A percentile compares a stretch with the other conserved stretches of the same genome.
Evolutionary conservation across 768 basidiomycete species (phyloP).

Genomic region (Hypholoma fasciculare): DNA sequence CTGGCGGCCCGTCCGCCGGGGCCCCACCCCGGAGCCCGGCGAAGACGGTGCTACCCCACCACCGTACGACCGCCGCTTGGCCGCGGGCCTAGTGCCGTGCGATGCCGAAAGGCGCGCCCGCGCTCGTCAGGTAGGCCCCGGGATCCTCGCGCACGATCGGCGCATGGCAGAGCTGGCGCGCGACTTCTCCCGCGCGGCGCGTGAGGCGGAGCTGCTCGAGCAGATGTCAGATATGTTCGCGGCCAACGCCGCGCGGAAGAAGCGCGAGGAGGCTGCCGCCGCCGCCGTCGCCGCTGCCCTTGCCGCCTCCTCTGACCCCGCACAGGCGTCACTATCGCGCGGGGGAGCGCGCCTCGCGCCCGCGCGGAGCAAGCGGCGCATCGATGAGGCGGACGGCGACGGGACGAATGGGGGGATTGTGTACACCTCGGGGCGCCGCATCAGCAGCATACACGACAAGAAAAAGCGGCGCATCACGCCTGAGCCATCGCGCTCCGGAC

Average conservation of each 20-base stretch:
- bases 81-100: background rate
- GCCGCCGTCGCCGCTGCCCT: background rate
- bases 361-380: background rate
- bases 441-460: background rate
- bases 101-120: background rate
- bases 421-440: background rate
- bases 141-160: background rate
- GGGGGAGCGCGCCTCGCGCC: too few relatives aligned
- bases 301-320: background rate
- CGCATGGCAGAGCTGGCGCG: background rate
- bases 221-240: background rate
- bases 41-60: background rate
- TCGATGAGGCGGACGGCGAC: background rate
- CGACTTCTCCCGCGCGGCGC: background rate
- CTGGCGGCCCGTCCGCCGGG: conserved; percentile 10
- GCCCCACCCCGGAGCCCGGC: background rate
- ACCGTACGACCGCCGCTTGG: background rate
- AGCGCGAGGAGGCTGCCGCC: background rate
- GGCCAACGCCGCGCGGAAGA: background rate
- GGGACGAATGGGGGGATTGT: background rate
- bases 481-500: background rate
- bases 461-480: background rate
- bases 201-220: background rate
- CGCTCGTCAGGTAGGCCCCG: background rate
- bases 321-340: background rate